A percentile compares a stretch with the other conserved stretches of the same genome.
Evolutionary conservation across 208 protist species (phyloP).

Genomic region (Acanthamoeba royreba): DNA sequence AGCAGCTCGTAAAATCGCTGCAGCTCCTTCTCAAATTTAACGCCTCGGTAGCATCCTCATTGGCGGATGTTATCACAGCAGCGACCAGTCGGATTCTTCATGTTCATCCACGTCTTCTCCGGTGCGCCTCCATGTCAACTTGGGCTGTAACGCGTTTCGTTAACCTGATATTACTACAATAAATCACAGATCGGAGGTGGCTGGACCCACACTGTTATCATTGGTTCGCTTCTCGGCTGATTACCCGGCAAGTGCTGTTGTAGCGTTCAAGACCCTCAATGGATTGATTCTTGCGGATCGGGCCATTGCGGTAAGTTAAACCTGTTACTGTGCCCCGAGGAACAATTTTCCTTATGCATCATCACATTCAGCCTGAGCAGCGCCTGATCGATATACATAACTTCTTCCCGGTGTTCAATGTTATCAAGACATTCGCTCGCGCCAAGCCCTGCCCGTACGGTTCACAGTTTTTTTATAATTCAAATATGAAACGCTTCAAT

Average conservation of each 20-base stretch:
- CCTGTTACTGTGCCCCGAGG: neutral
- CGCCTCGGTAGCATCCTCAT: neutral
- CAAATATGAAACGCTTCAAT: neutral
- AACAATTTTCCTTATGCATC: too few species aligned
- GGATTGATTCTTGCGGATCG: neutral
- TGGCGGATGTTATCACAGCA: neutral
- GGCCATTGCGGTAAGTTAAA: neutral
- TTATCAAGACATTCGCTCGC: neutral
- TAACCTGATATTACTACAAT: neutral
- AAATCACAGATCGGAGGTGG: neutral
- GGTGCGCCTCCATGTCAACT: neutral
- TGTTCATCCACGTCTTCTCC: neutral
- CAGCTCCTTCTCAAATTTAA: slow-evolving; percentile 19
- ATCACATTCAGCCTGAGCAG: neutral
- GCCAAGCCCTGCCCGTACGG: neutral
- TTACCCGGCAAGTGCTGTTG: neutral
- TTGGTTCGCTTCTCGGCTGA: neutral
- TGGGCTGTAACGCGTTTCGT: neutral
- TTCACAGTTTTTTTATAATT: neutral
- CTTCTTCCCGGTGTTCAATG: neutral
- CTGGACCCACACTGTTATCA: neutral
- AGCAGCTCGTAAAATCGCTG: neutral
- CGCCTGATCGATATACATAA: neutral
- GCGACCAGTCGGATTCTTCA: neutral
- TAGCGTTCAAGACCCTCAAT: neutral